These are phyloP conservation scores for Zasmidium angulare DNA, from an alignment of 2,329 filamentous ascomycete species.

Conservation along the genomic window DNA sequence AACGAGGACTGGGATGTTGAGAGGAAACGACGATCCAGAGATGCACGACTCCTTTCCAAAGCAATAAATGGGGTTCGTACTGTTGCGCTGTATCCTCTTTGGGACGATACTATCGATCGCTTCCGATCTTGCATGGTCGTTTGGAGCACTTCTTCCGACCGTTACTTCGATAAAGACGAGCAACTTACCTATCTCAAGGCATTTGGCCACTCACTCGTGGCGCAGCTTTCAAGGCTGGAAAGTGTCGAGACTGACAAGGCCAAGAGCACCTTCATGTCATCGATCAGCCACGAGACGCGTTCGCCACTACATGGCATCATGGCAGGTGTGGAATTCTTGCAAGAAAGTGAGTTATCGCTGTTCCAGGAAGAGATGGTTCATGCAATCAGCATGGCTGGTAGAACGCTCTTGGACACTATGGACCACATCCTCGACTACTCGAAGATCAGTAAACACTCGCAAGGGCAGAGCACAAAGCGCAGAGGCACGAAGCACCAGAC, in stretches of 20 bases:
- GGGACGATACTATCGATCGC: background rate
- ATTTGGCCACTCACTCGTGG: slow-evolving; percentile 41
- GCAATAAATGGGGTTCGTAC: too few relatives aligned
- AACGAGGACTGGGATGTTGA: background rate
- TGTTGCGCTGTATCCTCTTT: background rate
- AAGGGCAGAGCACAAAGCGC: slow-evolving; percentile 7
- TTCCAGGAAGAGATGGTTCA: slow-evolving; percentile 46
- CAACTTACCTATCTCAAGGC: slow-evolving; percentile 32
- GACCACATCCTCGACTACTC: slow-evolving; percentile 44
- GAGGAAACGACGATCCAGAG: background rate
- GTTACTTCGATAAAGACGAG: background rate
- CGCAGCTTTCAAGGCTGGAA: slow-evolving; percentile 39
- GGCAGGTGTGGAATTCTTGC: slow-evolving; percentile 49
- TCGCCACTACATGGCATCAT: slow-evolving; percentile 50
- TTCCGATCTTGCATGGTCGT: background rate
- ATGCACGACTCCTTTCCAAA: background rate
- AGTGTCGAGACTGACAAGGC: slow-evolving; percentile 43
- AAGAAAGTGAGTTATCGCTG: slow-evolving; percentile 42
- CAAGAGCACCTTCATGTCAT: slow-evolving; percentile 53
- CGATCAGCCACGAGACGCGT: slow-evolving; percentile 53
- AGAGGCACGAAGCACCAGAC: background rate
- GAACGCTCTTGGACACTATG: slow-evolving; percentile 52
- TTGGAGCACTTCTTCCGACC: background rate
- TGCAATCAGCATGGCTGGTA: slow-evolving; percentile 50
- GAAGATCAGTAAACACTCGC: slow-evolving; percentile 42